Evolutionary conservation across 2,329 filamentous ascomycete genomes (phyloP).

Genomic region (Diplodia sapinea): DNA sequence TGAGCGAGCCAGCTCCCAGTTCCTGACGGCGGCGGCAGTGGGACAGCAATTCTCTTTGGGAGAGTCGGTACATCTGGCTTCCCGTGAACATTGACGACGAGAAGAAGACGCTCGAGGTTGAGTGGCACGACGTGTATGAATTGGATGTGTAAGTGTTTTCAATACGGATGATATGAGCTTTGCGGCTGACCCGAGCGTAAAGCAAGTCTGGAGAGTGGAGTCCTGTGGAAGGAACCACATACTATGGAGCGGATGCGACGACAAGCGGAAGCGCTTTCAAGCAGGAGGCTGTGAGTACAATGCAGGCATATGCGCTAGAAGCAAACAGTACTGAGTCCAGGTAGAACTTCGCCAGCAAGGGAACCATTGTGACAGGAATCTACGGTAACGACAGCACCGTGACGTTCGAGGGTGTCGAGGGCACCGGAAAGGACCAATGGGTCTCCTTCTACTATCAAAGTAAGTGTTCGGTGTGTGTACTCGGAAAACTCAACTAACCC

Average conservation of each 20-base stretch:
- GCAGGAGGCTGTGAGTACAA: constrained; percentile 55
- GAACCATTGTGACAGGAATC: constrained; percentile 59
- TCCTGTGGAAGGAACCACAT: constrained; percentile 56
- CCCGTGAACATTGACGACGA: constrained; percentile 60
- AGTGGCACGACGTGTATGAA: constrained; percentile 64
- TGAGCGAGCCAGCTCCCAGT: background rate
- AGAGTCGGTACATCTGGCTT: constrained; percentile 64
- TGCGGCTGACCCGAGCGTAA: constrained; percentile 7
- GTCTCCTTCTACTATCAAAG: constrained; percentile 64
- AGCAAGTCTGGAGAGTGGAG: constrained; percentile 56
- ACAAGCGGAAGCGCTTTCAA: constrained; percentile 57
- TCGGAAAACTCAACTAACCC: background rate
- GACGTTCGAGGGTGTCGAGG: constrained; percentile 57
- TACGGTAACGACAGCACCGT: constrained; percentile 62
- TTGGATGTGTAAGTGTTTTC: constrained; percentile 51
- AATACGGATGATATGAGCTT: background rate
- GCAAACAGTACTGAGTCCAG: background rate
- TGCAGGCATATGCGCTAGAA: background rate
- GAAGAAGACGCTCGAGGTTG: constrained; percentile 56
- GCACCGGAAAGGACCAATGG: constrained; percentile 60
- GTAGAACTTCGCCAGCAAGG: constrained; percentile 55
- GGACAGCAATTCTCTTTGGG: constrained; percentile 63
- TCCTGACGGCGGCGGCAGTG: constrained; percentile 42
- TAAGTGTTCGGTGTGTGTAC: background rate
- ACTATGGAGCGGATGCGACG: constrained; percentile 54